Conservation (phyloP, 257 asterid genomes). For the Ajuga chamaepitys region DNA sequence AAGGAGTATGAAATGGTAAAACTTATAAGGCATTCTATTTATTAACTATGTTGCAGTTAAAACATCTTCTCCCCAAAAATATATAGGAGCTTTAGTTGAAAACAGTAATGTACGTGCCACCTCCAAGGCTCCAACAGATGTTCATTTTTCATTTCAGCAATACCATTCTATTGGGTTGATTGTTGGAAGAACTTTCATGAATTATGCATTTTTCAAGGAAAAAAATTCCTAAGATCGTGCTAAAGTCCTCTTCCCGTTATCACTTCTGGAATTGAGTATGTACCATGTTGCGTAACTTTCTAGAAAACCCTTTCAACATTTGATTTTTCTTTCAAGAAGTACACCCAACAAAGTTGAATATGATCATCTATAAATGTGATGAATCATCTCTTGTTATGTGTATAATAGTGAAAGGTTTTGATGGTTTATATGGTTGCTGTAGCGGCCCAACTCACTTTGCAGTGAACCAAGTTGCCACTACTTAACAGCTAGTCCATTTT, state of each 20-base stretch:
- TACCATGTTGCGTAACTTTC: not conserved
- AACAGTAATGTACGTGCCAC: not conserved
- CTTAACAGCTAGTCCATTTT: too few relatives aligned
- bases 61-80: not conserved
- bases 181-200: not conserved
- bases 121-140: not conserved
- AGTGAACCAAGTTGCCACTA: too few relatives aligned
- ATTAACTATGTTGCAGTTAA: not conserved
- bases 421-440: not conserved
- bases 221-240: not conserved
- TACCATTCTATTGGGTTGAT: not conserved
- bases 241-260: not conserved
- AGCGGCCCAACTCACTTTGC: too few relatives aligned
- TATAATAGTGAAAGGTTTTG: not conserved
- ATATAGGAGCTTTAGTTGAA: not conserved
- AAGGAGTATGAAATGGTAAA: not conserved
- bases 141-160: not conserved
- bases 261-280: not conserved
- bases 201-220: not conserved
- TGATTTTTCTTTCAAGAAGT: not conserved
- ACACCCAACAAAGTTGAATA: not conserved
- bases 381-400: not conserved
- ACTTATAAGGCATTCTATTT: not conserved
- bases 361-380: not conserved
- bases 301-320: not conserved